Conservation (phyloP, 73 alveolate species). For the Halteria grandinella region DNA sequence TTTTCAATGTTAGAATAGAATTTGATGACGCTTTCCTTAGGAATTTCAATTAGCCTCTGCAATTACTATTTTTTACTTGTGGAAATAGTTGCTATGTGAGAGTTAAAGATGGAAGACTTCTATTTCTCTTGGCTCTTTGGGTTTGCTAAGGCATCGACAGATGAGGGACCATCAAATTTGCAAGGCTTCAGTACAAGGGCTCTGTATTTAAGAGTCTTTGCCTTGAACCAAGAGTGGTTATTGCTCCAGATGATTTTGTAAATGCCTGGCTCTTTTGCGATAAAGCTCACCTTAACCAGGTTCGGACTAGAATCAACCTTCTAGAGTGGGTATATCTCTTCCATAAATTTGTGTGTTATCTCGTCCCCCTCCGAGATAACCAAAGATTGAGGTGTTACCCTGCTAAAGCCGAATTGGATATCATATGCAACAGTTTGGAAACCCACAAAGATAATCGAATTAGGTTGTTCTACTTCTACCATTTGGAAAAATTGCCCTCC, state of each 20-base stretch:
- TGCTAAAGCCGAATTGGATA: conserved; percentile 72
- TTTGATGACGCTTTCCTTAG: neutral
- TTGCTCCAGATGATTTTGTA: conserved; percentile 81
- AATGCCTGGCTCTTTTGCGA: conserved; percentile 83
- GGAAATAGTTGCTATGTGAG: too few relatives aligned
- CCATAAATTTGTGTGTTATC: conserved; percentile 51
- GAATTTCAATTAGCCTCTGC: neutral
- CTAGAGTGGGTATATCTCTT: conserved; percentile 52
- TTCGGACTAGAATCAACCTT: conserved; percentile 40
- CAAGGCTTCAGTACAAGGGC: conserved; percentile 69
- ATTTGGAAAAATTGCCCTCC: conserved; percentile 71
- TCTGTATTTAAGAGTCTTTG: conserved; percentile 73
- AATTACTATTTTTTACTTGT: neutral
- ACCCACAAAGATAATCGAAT: conserved; percentile 77
- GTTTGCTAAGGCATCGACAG: too few relatives aligned
- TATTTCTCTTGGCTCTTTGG: too few relatives aligned
- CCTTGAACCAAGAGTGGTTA: conserved; percentile 88
- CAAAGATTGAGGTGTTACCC: conserved; percentile 52
- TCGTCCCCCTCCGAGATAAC: conserved; percentile 56
- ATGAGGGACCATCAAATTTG: too few relatives aligned
- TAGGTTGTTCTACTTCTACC: conserved; percentile 79
- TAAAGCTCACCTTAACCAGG: conserved; percentile 74
- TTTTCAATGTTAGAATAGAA: neutral
- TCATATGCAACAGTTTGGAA: conserved; percentile 77
- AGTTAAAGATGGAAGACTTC: too few relatives aligned